Evolutionary conservation across 306 rosid genomes (phyloP).

Genomic region (Fragaria ananassa): DNA sequence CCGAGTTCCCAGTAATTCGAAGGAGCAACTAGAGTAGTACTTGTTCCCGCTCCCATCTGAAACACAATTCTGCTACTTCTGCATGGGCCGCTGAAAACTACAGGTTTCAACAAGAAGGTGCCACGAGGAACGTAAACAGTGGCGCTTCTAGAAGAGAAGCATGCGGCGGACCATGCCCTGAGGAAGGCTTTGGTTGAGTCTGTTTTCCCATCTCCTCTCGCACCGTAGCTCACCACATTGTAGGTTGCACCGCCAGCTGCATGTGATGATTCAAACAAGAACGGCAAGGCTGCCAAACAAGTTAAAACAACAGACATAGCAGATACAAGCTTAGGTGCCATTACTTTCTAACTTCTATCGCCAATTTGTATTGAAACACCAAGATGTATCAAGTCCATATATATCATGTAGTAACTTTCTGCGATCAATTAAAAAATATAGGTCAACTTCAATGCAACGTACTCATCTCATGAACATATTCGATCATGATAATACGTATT

Average conservation of each 20-base stretch:
- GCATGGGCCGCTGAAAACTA: constrained; percentile 24
- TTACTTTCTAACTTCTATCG: neutral
- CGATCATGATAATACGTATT: neutral
- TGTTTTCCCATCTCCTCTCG: constrained; percentile 21
- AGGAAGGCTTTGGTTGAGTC: constrained; percentile 24
- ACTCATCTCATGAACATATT: neutral
- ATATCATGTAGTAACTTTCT: neutral
- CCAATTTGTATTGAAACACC: neutral
- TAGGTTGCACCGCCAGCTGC: constrained; percentile 8
- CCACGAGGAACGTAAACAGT: constrained; percentile 30
- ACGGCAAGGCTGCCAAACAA: neutral
- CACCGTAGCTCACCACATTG: constrained; percentile 31
- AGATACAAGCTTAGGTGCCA: neutral
- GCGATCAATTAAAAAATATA: neutral
- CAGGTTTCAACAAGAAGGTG: constrained; percentile 3
- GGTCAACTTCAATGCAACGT: neutral
- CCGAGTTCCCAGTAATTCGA: constrained; percentile 26
- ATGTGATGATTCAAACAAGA: neutral
- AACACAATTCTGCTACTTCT: constrained; percentile 22
- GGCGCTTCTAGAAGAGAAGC: neutral
- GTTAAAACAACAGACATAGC: neutral
- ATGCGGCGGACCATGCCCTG: constrained; percentile 27
- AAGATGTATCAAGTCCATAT: neutral
- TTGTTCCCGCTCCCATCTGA: constrained; percentile 20
- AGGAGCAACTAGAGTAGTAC: constrained; percentile 25